Base-by-base conservation (phyloP, 1,284 basidiomycete genomes). In the Fomitopsis betulina region DNA sequence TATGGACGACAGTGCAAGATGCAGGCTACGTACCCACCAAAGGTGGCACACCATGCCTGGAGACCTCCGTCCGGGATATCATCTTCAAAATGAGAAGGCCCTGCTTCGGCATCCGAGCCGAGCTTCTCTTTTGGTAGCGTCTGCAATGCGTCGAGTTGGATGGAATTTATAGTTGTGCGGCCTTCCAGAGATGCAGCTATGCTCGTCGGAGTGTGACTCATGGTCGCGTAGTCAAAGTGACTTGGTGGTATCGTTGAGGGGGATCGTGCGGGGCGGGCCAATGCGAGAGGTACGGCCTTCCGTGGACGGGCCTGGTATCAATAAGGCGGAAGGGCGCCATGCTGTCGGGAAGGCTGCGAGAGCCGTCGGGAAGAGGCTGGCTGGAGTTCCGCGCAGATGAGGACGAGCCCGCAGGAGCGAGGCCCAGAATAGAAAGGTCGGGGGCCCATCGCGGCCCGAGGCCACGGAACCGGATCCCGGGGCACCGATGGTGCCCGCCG, bases 21-120 rank as follows among this genome's bases (percentile, higher is more conserved):
- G 23, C 1, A n/a, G 27, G 12, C 25, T 37, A 38, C 58, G 33
- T 21, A 58, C 58, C 58, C 53, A 15, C 58, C 58, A 25, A 58
- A 5, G n/a, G 49, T 43, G n/a, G 53, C 30, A 25, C 37, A 21
- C 35, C 49, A 58, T 21, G 58, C 58, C 6, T 45, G 35, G 9
- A 42, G 21, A 25, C 58, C 49, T 43, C 47, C 55, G 21, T 60
- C 54, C 4, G 49, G 49, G 5, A 35, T 51, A 27, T 51, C 32
- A 21, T 59, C 23, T 45, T 23, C 9, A 32, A 32, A 23, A 8
- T 35, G 49, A 17, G 33, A n/a, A 21, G 13, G 6, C 13, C 0
- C 25, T 15, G 25, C 45, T 21, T 47, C 25, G 17, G 12, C 13
- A 3, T 47, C n/a, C n/a, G n/a, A n/a, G n/a, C n/a, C 45, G 25